A percentile compares a stretch with the other conserved stretches of the same genome.
These are phyloP conservation scores for Bipolaris gigantea DNA, from an alignment of 2,329 filamentous ascomycete genomes.

Conservation along the genomic window DNA sequence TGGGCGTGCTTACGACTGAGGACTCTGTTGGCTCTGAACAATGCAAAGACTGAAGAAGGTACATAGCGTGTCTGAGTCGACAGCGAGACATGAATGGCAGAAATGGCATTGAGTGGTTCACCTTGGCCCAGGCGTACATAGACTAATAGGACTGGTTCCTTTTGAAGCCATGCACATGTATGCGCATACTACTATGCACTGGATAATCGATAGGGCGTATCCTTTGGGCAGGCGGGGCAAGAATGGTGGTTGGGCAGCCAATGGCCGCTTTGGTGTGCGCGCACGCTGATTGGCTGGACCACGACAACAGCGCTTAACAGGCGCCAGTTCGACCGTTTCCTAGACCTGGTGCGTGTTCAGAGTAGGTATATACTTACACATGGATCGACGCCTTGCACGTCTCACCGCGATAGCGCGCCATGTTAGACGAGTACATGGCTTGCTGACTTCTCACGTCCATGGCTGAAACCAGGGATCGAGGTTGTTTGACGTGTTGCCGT, in stretches of 20 bases:
- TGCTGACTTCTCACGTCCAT: background rate
- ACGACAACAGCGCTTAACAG: slow-evolving; percentile 18
- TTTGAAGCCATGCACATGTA: too few relatives aligned
- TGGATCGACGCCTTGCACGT: background rate
- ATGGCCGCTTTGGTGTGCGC: background rate
- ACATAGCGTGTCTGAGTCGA: too few relatives aligned
- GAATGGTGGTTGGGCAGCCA: background rate
- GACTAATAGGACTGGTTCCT: too few relatives aligned
- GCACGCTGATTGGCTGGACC: slow-evolving; percentile 12
- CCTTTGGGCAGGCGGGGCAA: background rate
- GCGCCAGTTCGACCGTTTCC: slow-evolving; percentile 6
- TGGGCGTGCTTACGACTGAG: slow-evolving; percentile 4
- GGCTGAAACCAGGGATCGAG: background rate
- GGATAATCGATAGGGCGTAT: background rate
- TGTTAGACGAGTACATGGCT: background rate
- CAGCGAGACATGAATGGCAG: too few relatives aligned
- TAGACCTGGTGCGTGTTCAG: background rate
- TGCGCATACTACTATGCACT: background rate
- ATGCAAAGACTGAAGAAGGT: too few relatives aligned
- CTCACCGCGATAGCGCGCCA: background rate
- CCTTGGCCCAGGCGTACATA: background rate
- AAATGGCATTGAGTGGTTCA: background rate
- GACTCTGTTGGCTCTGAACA: too few relatives aligned
- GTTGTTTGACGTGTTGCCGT: background rate
- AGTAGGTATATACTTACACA: background rate